A percentile compares a stretch with the other conserved stretches of the same genome.
These are phyloP conservation scores for Solanum etuberosum DNA, from an alignment of 257 asterid species.

Conservation along the genomic window DNA sequence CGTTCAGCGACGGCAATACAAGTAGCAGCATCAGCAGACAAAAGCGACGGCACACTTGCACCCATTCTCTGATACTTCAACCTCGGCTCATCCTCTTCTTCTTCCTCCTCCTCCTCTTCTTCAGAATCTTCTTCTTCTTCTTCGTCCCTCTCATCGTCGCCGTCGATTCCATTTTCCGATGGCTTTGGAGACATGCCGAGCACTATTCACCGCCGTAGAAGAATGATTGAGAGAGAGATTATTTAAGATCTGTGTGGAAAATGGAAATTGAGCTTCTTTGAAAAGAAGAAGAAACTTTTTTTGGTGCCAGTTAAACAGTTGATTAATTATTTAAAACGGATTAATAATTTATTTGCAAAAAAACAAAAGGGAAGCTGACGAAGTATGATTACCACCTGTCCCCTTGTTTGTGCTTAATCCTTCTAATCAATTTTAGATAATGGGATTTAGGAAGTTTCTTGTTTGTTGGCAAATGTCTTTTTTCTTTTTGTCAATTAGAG, in stretches of 20 bases:
- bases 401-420: background rate
- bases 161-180: conserved; percentile 88
- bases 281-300: background rate
- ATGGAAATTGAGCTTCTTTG: background rate
- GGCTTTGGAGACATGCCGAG: conserved; percentile 50
- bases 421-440: background rate
- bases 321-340: background rate
- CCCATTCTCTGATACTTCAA: conserved; percentile 99
- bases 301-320: background rate
- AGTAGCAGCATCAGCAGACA: conserved; percentile 79
- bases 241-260: background rate
- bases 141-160: conserved; percentile 90
- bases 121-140: conserved; percentile 32
- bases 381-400: background rate
- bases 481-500: background rate
- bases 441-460: background rate
- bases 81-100: conserved; percentile 74
- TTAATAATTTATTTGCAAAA: background rate
- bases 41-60: conserved; percentile 81
- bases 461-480: background rate
- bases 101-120: conserved; percentile 46
- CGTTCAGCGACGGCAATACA: conserved; percentile 89
- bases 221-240: background rate
- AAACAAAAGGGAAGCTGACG: background rate
- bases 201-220: background rate